Conservation (phyloP, 2,329 filamentous ascomycete species). For the Cladophialophora chaetospira region DNA sequence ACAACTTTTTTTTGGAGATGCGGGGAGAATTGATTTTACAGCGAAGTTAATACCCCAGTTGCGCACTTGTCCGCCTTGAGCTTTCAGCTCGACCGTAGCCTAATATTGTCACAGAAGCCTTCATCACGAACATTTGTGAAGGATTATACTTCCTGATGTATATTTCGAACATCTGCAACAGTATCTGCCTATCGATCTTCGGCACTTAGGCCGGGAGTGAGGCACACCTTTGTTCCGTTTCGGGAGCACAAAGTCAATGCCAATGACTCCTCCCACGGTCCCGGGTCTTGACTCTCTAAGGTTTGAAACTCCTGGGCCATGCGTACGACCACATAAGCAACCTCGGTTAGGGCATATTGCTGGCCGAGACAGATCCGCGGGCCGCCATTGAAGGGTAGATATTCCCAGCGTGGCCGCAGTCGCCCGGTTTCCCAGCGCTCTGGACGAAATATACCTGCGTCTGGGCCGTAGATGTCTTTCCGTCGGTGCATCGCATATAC, state of each 20-base stretch:
- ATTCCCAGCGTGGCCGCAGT: too few species aligned
- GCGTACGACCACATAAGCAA: conserved; percentile 66
- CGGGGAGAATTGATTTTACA: conserved; percentile 1
- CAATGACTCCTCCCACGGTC: conserved; percentile 23
- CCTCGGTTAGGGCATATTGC: conserved; percentile 77
- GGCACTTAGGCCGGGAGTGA: background rate
- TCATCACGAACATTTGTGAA: too few species aligned
- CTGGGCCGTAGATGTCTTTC: conserved; percentile 45
- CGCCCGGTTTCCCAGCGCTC: conserved; percentile 56
- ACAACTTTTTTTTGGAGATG: conserved; percentile 25
- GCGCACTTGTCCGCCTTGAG: background rate
- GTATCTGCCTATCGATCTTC: background rate
- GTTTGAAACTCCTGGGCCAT: conserved; percentile 70
- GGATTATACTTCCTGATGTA: too few species aligned
- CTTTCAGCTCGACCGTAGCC: too few species aligned
- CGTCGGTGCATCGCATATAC: conserved; percentile 55
- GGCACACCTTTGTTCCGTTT: conserved; percentile 58
- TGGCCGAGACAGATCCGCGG: conserved; percentile 51
- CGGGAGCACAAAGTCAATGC: conserved; percentile 72
- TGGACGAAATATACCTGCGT: conserved; percentile 49
- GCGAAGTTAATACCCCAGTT: conserved; percentile 10
- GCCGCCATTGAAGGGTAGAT: conserved; percentile 32
- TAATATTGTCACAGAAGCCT: too few species aligned
- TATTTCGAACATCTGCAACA: too few species aligned
- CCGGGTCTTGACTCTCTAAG: conserved; percentile 47